Percentiles rank a stretch among this genome's conserved stretches.
Evolutionary conservation across 345 rosid genomes (phyloP).

Genomic region (Boechera divaricarpa): DNA sequence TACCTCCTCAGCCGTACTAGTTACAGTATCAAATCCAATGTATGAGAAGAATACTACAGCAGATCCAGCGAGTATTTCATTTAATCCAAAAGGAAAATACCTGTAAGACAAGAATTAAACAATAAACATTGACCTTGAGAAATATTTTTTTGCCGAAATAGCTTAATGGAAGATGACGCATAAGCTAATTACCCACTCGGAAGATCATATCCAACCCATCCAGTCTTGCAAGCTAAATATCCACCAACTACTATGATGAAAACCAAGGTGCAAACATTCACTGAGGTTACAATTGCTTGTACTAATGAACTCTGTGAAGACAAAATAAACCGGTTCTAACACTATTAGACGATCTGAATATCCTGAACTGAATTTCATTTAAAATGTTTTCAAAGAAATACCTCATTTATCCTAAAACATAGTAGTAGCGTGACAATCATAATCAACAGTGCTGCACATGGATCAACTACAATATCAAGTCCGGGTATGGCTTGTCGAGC

Average conservation of each 20-base stretch:
- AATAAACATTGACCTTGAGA: background rate
- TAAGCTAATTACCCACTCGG: slow-evolving; percentile 52
- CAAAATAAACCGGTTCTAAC: background rate
- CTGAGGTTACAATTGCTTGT: slow-evolving; percentile 65
- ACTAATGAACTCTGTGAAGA: slow-evolving; percentile 59
- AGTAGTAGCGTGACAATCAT: slow-evolving; percentile 71
- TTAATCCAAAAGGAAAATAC: slow-evolving; percentile 66
- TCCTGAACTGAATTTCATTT: slow-evolving; percentile 6
- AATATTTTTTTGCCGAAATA: background rate
- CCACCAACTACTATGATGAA: slow-evolving; percentile 60
- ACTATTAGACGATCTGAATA: slow-evolving; percentile 16
- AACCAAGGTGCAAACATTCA: slow-evolving; percentile 66
- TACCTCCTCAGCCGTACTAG: slow-evolving; percentile 82
- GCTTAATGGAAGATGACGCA: slow-evolving; percentile 30
- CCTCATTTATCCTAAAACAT: slow-evolving; percentile 93
- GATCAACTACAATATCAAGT: slow-evolving; percentile 79
- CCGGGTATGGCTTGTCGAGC: slow-evolving; percentile 77
- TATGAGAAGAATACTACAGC: slow-evolving; percentile 69
- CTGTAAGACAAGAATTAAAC: slow-evolving; percentile 38
- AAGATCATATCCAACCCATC: slow-evolving; percentile 70
- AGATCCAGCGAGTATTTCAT: slow-evolving; percentile 75
- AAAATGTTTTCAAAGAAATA: slow-evolving; percentile 26
- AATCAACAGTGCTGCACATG: slow-evolving; percentile 80
- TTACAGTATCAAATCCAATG: slow-evolving; percentile 72
- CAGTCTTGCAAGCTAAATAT: slow-evolving; percentile 60